Evolutionary conservation across 192 early-diverging fungal species (phyloP).

Genomic region (Backusella sp.): DNA sequence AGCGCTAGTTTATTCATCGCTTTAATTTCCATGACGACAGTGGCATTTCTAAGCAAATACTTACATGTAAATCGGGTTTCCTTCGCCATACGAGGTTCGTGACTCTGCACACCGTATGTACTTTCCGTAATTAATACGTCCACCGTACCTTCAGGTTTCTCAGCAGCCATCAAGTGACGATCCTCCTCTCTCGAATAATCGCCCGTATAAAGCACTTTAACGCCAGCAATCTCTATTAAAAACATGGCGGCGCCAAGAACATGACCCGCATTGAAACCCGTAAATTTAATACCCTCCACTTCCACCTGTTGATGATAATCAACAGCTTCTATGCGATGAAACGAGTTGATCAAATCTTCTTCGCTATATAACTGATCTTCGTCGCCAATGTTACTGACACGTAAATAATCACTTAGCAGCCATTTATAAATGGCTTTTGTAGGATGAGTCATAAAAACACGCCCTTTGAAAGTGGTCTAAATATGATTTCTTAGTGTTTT

Average conservation of each 20-base stretch:
- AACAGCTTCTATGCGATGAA: constrained; percentile 89
- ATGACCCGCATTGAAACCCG: constrained; percentile 96
- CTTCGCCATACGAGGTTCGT: constrained; percentile 90
- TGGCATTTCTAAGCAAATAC: not conserved
- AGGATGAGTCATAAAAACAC: constrained; percentile 99
- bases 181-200: constrained; percentile 99
- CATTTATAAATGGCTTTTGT: constrained; percentile 98
- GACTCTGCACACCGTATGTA: constrained; percentile 96
- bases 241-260: constrained; percentile 99
- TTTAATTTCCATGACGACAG: not conserved
- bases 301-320: constrained; percentile 97
- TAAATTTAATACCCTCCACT: constrained; percentile 93
- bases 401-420: constrained; percentile 93
- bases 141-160: constrained; percentile 76
- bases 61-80: constrained; percentile 85
- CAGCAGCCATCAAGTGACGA: constrained; percentile 96
- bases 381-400: constrained; percentile 76
- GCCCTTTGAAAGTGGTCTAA: constrained; percentile 92
- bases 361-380: constrained; percentile 90
- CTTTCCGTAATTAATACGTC: constrained; percentile 96
- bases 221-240: constrained; percentile 85
- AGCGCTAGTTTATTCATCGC: constrained; percentile 36
- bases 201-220: constrained; percentile 93
- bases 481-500: not conserved
- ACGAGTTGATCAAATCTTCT: constrained; percentile 77